Base-by-base conservation (phyloP, 768 basidiomycete species). In the Boletus reticulatus region DNA sequence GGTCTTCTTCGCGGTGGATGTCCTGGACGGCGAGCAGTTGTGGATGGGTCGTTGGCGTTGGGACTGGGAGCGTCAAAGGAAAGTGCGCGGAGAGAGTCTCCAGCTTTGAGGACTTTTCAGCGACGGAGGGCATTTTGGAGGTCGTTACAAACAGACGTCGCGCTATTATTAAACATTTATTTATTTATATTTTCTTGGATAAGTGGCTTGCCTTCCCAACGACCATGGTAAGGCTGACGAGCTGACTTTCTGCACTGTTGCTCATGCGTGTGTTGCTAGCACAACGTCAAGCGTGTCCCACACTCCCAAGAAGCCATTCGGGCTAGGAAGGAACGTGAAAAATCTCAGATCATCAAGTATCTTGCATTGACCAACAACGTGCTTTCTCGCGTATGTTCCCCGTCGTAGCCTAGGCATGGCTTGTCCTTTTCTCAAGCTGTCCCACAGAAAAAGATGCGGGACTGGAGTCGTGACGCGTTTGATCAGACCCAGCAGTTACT, bases 1-100 rank as follows among this genome's bases (percentile, higher is more conserved):
- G 82, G 73, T 98, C 95, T 72, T 98, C 96, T 75, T 97, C 96
- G 45, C 93, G 86, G 61, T 88, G 81, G 32, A 97, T 69, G 71
- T 98, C 94, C 50, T 83, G 80, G 39, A 83, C 73, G 8, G 84
- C 76, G 62, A 98, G 78, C 55, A 98, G 79, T 56, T 86, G 77
- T 9, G 90, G 81, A 65, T 94, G 84, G 0, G 88, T 89, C 43
- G 80, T 75, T 7, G 94, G 94, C 3, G 82, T 88, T 14, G 96
- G 96, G 50, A 88, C 74, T 17, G 96, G 96, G 50, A 82, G 80
- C 5, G 95, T 91, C 59, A 99, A 75, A 3, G 96, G 94, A 67
- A 98, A 94, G 44, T 79, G 70, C 4, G 78, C 73, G 14, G 78
- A 71, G 32, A 92, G 66, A 13, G 79, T 76, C 63, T 84, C 80